Evolutionary conservation across 495 filamentous ascomycete genomes (phyloP).

Genomic region (Neurospora cerealis): DNA sequence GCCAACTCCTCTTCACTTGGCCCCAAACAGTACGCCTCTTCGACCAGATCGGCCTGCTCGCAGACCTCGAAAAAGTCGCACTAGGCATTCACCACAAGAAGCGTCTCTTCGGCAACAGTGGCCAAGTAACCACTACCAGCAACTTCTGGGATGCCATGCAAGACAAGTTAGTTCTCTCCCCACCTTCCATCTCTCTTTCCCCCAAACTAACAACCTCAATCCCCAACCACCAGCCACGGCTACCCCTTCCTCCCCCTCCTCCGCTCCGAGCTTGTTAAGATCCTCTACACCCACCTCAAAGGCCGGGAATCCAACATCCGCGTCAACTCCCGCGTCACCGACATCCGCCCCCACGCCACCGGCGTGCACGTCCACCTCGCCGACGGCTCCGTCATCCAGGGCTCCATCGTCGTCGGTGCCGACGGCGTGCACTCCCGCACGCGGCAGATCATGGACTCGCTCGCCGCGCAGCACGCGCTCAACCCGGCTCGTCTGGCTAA

Average conservation of each 20-base stretch:
- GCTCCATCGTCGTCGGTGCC: conserved; percentile 41
- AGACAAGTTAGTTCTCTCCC: not conserved
- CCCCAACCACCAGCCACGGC: conserved; percentile 19
- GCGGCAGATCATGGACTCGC: conserved; percentile 30
- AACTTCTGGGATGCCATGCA: conserved; percentile 1
- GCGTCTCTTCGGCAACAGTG: conserved; percentile 7
- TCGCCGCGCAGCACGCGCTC: conserved; percentile 7
- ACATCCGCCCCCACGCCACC: conserved; percentile 11
- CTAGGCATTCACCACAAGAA: conserved; percentile 56
- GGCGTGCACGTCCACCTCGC: conserved; percentile 20
- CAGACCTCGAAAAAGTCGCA: conserved; percentile 32
- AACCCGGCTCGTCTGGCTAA: not conserved
- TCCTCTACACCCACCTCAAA: conserved; percentile 23
- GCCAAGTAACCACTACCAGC: not conserved
- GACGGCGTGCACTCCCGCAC: conserved; percentile 40
- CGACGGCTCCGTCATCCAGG: conserved; percentile 28
- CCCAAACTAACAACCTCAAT: not conserved
- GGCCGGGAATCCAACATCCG: conserved; percentile 21
- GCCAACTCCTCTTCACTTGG: conserved; percentile 29
- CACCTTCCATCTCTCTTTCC: too few relatives aligned
- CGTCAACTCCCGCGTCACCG: conserved; percentile 20
- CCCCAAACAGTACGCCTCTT: conserved; percentile 31
- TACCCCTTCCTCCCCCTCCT: conserved; percentile 23
- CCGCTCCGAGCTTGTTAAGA: conserved; percentile 24
- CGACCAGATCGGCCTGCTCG: conserved; percentile 38